A percentile compares a stretch with the other conserved stretches of the same genome.
phyloP scores from a whole-genome alignment of 176 grass and related monocot species.

The Guadua angustifolia region DNA sequence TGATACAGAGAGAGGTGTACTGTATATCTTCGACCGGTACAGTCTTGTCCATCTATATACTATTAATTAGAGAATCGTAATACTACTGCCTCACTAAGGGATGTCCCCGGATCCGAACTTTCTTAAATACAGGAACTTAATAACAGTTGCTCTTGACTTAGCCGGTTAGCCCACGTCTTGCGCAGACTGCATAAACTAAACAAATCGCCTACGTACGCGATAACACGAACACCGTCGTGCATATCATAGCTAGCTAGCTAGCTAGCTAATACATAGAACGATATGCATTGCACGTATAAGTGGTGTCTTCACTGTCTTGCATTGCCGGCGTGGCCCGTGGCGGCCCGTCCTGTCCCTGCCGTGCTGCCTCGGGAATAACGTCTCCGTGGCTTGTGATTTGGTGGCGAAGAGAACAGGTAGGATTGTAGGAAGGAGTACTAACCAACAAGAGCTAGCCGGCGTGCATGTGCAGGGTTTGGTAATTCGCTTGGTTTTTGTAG shows the following conservation, averaged over 20 bases:
- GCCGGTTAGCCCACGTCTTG: slow-evolving; percentile 53
- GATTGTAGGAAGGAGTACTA: no score
- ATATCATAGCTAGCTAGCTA: not conserved
- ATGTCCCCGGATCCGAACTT: not conserved
- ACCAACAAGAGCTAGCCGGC: no score
- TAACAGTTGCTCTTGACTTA: slow-evolving; percentile 27
- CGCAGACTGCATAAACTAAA: not conserved
- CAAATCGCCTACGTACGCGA: not conserved
- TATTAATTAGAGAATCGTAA: not conserved
- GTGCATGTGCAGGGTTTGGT: no score
- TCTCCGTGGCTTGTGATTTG: no score
- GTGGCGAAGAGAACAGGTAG: no score
- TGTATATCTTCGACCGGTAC: no score
- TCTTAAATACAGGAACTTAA: not conserved
- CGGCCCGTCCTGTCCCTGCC: no score
- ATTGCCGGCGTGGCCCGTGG: no score
- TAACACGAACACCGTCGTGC: slow-evolving; percentile 31
- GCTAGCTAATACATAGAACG: not conserved
- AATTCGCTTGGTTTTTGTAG: not conserved
- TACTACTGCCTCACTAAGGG: not conserved
- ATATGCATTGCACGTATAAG: not conserved
- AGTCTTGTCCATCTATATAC: not conserved
- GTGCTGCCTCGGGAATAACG: no score
- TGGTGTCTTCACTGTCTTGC: no score
- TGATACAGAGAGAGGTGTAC: no score